These are phyloP conservation scores for Dryas drummondii DNA, from an alignment of 306 rosid species.

Conservation along the genomic window DNA sequence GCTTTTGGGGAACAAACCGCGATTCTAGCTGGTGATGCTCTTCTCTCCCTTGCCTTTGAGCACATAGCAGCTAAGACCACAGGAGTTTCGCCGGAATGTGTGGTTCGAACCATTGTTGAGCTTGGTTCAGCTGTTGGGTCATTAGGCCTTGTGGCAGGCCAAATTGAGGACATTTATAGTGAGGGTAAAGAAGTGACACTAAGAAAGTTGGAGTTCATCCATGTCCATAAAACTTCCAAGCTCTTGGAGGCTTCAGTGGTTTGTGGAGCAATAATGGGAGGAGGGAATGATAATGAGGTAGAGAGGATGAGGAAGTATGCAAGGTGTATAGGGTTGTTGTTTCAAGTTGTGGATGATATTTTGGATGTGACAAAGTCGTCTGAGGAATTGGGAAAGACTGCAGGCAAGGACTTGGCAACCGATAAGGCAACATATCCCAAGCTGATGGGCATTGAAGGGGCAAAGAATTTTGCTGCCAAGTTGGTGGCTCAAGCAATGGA, in stretches of 20 bases:
- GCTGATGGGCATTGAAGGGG: slow-evolving; percentile 32
- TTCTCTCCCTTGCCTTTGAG: slow-evolving; percentile 33
- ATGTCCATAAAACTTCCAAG: slow-evolving; percentile 34
- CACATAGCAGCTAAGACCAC: slow-evolving; percentile 26
- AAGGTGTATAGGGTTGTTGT: slow-evolving; percentile 33
- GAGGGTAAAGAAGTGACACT: slow-evolving; percentile 28
- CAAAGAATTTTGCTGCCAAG: slow-evolving; percentile 17
- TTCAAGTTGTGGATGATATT: slow-evolving; percentile 43
- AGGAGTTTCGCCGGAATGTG: slow-evolving; percentile 8
- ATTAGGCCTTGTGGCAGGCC: slow-evolving; percentile 39
- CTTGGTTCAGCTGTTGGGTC: slow-evolving; percentile 39
- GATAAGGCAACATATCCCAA: slow-evolving; percentile 43
- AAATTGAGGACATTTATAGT: slow-evolving; percentile 26
- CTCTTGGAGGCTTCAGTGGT: slow-evolving; percentile 35
- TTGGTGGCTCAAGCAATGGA: slow-evolving; percentile 19
- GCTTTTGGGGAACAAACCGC: slow-evolving; percentile 35
- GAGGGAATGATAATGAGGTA: slow-evolving; percentile 25
- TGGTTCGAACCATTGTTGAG: slow-evolving; percentile 28
- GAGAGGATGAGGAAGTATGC: slow-evolving; percentile 39
- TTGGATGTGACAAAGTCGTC: slow-evolving; percentile 38
- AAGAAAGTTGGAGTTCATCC: slow-evolving; percentile 35
- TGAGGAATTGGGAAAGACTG: slow-evolving; percentile 33
- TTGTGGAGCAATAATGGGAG: slow-evolving; percentile 39
- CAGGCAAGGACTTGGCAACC: slow-evolving; percentile 33
- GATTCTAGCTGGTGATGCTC: slow-evolving; percentile 30